Conservation (phyloP, 2,329 filamentous ascomycete genomes). For the Trichophaea hybrida region DNA sequence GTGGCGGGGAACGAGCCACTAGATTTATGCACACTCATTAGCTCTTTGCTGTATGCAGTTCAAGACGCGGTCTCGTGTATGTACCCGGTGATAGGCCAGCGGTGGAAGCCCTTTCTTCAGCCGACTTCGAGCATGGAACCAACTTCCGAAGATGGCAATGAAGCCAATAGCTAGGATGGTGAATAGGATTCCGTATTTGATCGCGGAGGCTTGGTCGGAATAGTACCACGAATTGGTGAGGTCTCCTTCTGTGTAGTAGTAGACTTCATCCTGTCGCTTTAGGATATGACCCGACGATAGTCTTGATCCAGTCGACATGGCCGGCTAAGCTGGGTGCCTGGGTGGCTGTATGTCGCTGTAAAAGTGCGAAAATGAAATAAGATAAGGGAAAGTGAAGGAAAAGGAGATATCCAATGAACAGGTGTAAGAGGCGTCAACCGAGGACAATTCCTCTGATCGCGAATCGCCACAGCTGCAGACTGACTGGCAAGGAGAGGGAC, state of each 20-base stretch:
- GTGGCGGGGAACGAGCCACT: conserved; percentile 42
- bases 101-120: conserved; percentile 51
- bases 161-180: conserved; percentile 45
- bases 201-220: conserved; percentile 12
- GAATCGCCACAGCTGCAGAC: no score
- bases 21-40: neutral
- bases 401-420: no score
- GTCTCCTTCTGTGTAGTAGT: neutral
- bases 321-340: no score
- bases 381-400: no score
- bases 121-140: conserved; percentile 53
- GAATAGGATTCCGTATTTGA: conserved; percentile 59
- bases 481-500: no score
- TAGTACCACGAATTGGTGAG: conserved; percentile 4
- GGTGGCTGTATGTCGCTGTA: no score
- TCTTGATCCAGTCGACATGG: no score
- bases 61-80: conserved; percentile 22
- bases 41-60: neutral
- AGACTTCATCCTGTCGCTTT: neutral
- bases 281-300: neutral
- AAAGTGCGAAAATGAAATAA: no score
- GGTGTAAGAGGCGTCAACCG: no score
- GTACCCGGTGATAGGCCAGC: conserved; percentile 54
- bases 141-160: conserved; percentile 51
- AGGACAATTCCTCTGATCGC: no score